These are phyloP conservation scores for Metschnikowia rubicola DNA, from an alignment of 805 yeast genomes.

Conservation along the genomic window DNA sequence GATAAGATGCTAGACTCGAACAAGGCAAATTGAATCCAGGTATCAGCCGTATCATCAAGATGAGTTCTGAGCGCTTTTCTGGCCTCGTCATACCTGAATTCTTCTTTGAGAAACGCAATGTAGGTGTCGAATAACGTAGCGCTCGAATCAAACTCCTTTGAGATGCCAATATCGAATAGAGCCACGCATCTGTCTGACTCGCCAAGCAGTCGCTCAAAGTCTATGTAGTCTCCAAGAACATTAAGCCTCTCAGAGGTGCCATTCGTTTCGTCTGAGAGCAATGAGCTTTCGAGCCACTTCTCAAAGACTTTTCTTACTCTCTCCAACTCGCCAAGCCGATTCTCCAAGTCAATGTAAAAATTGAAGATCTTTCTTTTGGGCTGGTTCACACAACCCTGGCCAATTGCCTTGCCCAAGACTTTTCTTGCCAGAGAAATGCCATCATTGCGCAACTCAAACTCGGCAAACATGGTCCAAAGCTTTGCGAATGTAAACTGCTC, in stretches of 20 bases:
- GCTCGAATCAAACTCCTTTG: constrained; percentile 13
- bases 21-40: constrained; percentile 66
- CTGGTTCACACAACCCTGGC: constrained; percentile 37
- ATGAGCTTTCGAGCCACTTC: constrained; percentile 49
- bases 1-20: constrained; percentile 69
- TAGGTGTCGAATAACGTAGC: constrained; percentile 29
- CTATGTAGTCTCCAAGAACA: constrained; percentile 64
- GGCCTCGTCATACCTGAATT: constrained; percentile 53
- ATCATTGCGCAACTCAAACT: constrained; percentile 66
- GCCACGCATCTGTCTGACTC: constrained; percentile 69
- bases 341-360: constrained; percentile 67
- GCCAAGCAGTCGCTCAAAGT: constrained; percentile 62
- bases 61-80: constrained; percentile 46
- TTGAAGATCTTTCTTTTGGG: constrained; percentile 58
- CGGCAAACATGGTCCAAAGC: constrained; percentile 67
- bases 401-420: constrained; percentile 69
- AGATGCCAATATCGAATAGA: constrained; percentile 52
- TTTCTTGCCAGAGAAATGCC: constrained; percentile 55
- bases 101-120: constrained; percentile 62
- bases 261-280: constrained; percentile 7
- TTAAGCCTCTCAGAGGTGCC: constrained; percentile 1
- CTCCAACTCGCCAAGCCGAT: constrained; percentile 69
- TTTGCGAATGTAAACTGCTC: constrained; percentile 62
- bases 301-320: constrained; percentile 72
- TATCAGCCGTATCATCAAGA: constrained; percentile 29